Percentiles rank a stretch among this genome's conserved stretches.
Evolutionary conservation across 768 basidiomycete genomes (phyloP).

Genomic region (Pulveroboletus ravenelii): DNA sequence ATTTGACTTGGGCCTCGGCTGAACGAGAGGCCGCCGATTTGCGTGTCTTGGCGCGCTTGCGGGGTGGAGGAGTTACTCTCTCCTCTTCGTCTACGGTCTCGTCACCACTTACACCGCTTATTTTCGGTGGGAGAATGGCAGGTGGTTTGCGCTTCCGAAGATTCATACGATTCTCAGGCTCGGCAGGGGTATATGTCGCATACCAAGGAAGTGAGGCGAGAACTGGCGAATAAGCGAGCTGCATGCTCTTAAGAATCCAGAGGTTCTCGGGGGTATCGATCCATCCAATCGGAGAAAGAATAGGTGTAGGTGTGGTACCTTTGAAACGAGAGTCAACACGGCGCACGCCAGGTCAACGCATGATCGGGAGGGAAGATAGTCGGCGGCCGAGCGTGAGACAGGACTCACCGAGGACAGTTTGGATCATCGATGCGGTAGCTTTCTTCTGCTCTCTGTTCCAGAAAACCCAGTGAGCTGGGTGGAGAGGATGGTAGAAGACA

Average conservation of each 20-base stretch:
- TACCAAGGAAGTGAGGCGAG: slow-evolving; percentile 28
- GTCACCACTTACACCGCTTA: slow-evolving; percentile 35
- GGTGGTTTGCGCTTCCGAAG: slow-evolving; percentile 31
- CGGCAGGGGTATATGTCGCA: slow-evolving; percentile 26
- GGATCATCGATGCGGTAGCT: slow-evolving; percentile 48
- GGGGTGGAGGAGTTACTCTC: slow-evolving; percentile 24
- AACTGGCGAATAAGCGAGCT: slow-evolving; percentile 24
- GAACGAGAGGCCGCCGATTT: slow-evolving; percentile 14
- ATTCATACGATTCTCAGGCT: slow-evolving; percentile 31
- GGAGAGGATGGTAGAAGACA: slow-evolving; percentile 49
- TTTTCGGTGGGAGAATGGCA: slow-evolving; percentile 11
- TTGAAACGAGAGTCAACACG: slow-evolving; percentile 7
- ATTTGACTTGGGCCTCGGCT: slow-evolving; percentile 3
- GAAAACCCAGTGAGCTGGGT: slow-evolving; percentile 60
- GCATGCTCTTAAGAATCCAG: slow-evolving; percentile 31
- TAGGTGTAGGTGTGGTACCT: slow-evolving; percentile 30
- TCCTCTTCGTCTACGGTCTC: slow-evolving; percentile 30
- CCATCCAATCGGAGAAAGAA: slow-evolving; percentile 34
- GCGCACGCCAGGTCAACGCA: not conserved
- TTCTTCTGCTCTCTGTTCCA: slow-evolving; percentile 51
- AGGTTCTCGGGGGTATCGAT: slow-evolving; percentile 32
- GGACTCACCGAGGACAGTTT: slow-evolving; percentile 50
- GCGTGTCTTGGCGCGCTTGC: slow-evolving; percentile 29
- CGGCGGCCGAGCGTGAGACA: not conserved
- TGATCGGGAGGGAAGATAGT: slow-evolving; percentile 2